These are phyloP conservation scores for Pichia sorboxylosa DNA, from an alignment of 1,139 yeast species.

Conservation along the genomic window DNA sequence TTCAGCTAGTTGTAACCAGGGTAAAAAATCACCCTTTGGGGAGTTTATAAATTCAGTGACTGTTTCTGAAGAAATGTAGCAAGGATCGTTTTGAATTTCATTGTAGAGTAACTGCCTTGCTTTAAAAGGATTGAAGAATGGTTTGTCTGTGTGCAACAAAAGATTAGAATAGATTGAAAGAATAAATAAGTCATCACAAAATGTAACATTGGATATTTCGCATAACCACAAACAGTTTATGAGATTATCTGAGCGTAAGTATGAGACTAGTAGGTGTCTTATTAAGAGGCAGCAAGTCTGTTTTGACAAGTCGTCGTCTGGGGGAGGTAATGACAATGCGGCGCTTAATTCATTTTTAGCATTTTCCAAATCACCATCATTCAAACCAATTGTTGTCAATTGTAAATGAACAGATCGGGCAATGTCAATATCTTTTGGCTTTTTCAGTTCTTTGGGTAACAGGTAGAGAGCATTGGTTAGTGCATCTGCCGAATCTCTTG, in stretches of 20 bases:
- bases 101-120: conserved; percentile 30
- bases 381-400: conserved; percentile 40
- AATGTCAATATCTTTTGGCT: conserved; percentile 32
- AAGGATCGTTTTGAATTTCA: conserved; percentile 21
- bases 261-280: conserved; percentile 41
- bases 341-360: conserved; percentile 38
- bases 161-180: conserved; percentile 38
- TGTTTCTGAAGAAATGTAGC: conserved; percentile 1
- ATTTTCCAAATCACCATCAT: conserved; percentile 37
- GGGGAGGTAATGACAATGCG: conserved; percentile 38
- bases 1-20: conserved; percentile 46
- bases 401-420: conserved; percentile 44
- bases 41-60: conserved; percentile 10
- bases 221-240: conserved; percentile 38
- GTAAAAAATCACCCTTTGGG: conserved; percentile 30
- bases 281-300: conserved; percentile 32
- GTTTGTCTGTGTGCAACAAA: conserved; percentile 25
- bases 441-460: conserved; percentile 32
- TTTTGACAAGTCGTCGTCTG: conserved; percentile 26
- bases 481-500: conserved; percentile 35
- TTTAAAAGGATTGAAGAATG: conserved; percentile 22
- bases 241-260: conserved; percentile 38
- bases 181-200: conserved; percentile 35
- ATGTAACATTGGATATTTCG: conserved; percentile 33
- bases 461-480: conserved; percentile 26